These are phyloP conservation scores for Isoetes taiwanensis DNA, from an alignment of 75 land plant species.

Conservation along the genomic window DNA sequence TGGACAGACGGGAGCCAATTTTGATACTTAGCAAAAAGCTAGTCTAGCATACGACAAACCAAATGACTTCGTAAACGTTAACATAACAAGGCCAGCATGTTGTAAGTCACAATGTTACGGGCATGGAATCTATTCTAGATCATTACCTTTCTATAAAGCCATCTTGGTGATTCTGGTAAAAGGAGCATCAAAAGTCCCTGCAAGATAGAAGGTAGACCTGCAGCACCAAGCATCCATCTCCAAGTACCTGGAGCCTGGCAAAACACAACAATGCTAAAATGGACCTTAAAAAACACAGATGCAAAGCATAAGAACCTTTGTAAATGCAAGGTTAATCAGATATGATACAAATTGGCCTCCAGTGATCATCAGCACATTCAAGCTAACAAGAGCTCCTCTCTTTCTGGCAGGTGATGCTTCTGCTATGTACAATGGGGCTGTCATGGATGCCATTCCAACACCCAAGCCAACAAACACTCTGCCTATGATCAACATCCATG, in stretches of 20 bases:
- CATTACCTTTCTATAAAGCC: constrained; percentile 54
- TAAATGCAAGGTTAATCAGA: constrained; percentile 59
- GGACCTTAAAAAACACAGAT: not conserved
- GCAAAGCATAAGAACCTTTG: constrained; percentile 31
- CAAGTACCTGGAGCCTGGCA: constrained; percentile 39
- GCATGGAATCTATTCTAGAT: no score
- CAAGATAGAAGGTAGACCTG: constrained; percentile 27
- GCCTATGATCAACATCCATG: constrained; percentile 43
- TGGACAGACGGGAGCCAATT: no score
- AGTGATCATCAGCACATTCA: constrained; percentile 70
- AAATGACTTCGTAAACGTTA: no score
- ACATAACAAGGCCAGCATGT: no score
- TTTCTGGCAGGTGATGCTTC: constrained; percentile 67
- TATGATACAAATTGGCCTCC: constrained; percentile 70
- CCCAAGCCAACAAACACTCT: constrained; percentile 64
- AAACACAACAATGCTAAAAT: not conserved
- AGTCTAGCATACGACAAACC: no score
- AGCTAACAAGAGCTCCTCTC: constrained; percentile 60
- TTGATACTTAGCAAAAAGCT: no score
- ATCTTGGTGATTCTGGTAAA: constrained; percentile 42
- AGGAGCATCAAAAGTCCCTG: constrained; percentile 22
- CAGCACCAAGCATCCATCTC: constrained; percentile 46
- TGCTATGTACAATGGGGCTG: constrained; percentile 67
- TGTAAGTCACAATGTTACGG: no score
- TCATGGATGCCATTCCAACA: constrained; percentile 83